These are phyloP conservation scores for Calvatia gigantea DNA, from an alignment of 768 basidiomycete genomes.

Conservation along the genomic window DNA sequence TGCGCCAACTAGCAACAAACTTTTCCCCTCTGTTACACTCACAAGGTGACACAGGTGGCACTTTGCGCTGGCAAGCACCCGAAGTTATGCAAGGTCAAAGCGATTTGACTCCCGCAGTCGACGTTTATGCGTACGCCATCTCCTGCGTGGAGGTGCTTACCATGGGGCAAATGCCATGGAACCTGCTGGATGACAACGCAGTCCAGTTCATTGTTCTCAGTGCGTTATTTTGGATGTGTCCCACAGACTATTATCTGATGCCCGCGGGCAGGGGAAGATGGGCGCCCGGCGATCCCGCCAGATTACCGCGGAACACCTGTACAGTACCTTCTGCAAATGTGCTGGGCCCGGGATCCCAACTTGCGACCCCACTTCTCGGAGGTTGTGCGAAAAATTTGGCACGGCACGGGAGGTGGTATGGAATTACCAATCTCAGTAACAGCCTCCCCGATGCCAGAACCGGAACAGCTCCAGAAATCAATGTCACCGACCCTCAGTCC, in stretches of 20 bases:
- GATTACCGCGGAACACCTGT: conserved; percentile 37
- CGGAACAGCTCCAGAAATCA: neutral
- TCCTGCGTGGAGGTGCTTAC: conserved; percentile 65
- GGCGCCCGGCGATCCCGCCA: conserved; percentile 47
- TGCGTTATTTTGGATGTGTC: conserved; percentile 24
- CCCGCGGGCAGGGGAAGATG: conserved; percentile 38
- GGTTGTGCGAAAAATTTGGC: conserved; percentile 46
- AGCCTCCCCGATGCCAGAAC: conserved; percentile 2
- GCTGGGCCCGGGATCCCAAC: conserved; percentile 56
- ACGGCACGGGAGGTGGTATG: conserved; percentile 18
- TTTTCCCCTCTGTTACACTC: neutral
- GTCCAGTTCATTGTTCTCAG: conserved; percentile 52
- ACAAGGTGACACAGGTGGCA: conserved; percentile 43
- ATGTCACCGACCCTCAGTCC: conserved; percentile 4
- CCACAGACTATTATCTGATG: conserved; percentile 12
- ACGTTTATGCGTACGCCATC: conserved; percentile 72
- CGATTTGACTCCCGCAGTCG: conserved; percentile 49
- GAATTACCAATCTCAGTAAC: conserved; percentile 1
- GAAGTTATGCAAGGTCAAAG: conserved; percentile 54
- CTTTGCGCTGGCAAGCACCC: conserved; percentile 69
- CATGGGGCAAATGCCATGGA: conserved; percentile 63
- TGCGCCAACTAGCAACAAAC: conserved; percentile 26
- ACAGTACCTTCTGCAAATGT: conserved; percentile 44
- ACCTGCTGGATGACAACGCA: conserved; percentile 43
- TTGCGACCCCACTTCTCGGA: conserved; percentile 50